Evolutionary conservation across 129 eudicot species (phyloP).

Genomic region (Artemisia argyi): DNA sequence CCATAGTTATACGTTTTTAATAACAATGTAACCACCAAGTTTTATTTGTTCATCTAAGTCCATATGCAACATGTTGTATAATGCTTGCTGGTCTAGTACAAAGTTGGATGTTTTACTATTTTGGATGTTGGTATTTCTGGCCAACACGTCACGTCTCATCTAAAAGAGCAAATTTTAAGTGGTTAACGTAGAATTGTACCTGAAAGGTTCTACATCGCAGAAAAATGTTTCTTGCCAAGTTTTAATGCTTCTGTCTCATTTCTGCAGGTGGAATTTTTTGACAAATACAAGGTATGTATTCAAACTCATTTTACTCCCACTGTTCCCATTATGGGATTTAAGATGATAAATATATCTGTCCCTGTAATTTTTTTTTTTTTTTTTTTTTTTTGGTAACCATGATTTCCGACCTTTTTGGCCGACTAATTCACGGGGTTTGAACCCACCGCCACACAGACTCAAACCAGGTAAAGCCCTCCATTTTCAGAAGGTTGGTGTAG

Average conservation of each 20-base stretch:
- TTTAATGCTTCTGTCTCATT: conserved; percentile 24
- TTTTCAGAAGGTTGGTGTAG: too few species aligned
- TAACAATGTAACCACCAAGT: background rate
- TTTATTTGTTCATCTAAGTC: background rate
- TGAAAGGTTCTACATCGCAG: background rate
- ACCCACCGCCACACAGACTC: too few species aligned
- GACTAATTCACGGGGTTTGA: too few species aligned
- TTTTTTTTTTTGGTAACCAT: too few species aligned
- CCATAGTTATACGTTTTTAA: too few species aligned
- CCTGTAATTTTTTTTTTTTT: conserved; percentile 5
- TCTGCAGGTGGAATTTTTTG: conserved; percentile 93
- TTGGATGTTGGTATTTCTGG: background rate
- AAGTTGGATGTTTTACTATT: background rate
- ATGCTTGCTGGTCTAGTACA: conserved; percentile 6
- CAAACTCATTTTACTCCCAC: conserved; percentile 10
- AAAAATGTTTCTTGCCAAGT: conserved; percentile 4
- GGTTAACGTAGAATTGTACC: conserved; percentile 7
- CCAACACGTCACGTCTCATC: conserved; percentile 11
- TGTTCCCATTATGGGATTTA: background rate
- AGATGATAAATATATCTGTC: conserved; percentile 14
- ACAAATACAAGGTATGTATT: conserved; percentile 79
- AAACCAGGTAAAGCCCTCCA: too few species aligned
- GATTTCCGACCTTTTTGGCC: too few species aligned
- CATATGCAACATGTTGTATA: background rate
- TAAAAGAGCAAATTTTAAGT: conserved; percentile 7